These are phyloP conservation scores for Oryza meyeriana DNA, from an alignment of 176 grass and related monocot species.

Conservation along the genomic window DNA sequence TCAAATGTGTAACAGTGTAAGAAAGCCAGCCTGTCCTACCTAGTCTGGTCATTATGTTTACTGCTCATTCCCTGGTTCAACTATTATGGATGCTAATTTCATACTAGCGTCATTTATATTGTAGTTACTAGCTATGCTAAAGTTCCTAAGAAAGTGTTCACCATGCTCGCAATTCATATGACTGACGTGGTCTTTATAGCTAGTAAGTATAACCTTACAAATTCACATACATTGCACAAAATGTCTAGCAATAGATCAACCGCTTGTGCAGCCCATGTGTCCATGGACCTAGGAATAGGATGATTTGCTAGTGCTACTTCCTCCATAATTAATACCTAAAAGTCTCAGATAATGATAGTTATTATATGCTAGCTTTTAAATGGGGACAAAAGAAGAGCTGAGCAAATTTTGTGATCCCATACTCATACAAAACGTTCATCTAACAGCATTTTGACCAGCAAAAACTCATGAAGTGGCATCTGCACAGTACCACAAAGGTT, in stretches of 20 bases:
- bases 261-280: background rate
- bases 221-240: background rate
- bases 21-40: background rate
- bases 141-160: background rate
- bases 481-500: background rate
- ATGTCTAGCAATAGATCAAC: background rate
- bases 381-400: background rate
- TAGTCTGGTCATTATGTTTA: background rate
- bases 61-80: background rate
- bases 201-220: background rate
- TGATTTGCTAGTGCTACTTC: background rate
- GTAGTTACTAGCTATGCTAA: background rate
- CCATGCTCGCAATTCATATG: background rate
- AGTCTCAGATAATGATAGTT: background rate
- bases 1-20: background rate
- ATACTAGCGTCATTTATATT: background rate
- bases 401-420: background rate
- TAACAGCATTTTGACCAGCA: conserved; percentile 6
- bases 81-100: background rate
- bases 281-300: background rate
- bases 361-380: background rate
- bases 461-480: conserved; percentile 7
- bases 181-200: background rate
- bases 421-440: background rate
- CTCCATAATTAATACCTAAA: background rate